Percentiles rank a stretch among this genome's conserved stretches.
Conservation (phyloP, 495 filamentous ascomycete species). For the Aspergillus kassunensis region DNA sequence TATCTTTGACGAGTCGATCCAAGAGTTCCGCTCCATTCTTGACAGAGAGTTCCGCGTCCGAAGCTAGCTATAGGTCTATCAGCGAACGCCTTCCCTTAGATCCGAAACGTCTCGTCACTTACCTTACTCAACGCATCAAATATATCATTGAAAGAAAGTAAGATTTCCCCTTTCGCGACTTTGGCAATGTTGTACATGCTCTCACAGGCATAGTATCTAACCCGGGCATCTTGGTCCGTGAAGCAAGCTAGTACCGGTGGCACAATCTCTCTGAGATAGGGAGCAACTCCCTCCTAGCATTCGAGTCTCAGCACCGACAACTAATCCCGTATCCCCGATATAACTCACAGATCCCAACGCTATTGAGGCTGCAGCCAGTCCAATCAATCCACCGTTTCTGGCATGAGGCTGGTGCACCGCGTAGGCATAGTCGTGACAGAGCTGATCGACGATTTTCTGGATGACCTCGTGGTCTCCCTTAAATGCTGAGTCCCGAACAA, state of each 20-base stretch:
- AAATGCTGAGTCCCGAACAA: conserved; percentile 80
- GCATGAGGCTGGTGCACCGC: conserved; percentile 97
- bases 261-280: conserved; percentile 87
- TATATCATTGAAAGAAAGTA: conserved; percentile 95
- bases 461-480: conserved; percentile 73
- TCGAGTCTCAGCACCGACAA: conserved; percentile 21
- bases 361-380: conserved; percentile 93
- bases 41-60: conserved; percentile 92
- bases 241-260: conserved; percentile 99
- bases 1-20: conserved; percentile 95
- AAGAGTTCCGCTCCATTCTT: conserved; percentile 98
- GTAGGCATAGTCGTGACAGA: conserved; percentile 97
- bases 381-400: conserved; percentile 93
- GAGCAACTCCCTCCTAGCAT: conserved; percentile 74
- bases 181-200: conserved; percentile 99
- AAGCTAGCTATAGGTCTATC: conserved; percentile 66
- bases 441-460: conserved; percentile 83
- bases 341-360: conserved; percentile 81
- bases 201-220: conserved; percentile 98
- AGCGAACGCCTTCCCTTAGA: not conserved
- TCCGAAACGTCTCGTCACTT: conserved; percentile 12
- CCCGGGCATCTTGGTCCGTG: conserved; percentile 94
- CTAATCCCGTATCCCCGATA: not conserved
- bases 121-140: conserved; percentile 98
- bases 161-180: conserved; percentile 94